Evolutionary conservation across 768 basidiomycete species (phyloP), one percentile per base, ranked within the genome.

Genomic region (Boletus speciosus): DNA sequence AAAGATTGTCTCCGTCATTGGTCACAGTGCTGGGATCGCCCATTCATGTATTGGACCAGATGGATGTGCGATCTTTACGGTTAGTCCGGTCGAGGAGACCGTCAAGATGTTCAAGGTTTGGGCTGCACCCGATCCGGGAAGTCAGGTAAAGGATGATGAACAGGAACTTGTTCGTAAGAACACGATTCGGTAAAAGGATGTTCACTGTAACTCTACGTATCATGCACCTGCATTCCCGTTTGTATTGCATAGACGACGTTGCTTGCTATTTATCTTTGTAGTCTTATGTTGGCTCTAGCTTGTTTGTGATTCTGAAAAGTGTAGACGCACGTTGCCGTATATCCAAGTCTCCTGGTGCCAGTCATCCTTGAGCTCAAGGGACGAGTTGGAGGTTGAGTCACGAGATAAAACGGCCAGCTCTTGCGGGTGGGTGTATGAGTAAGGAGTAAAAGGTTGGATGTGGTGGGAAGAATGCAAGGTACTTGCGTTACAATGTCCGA

Each of bases 71-170:
- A 62, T 86, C 50, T 86, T 86, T 61, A 85, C 85, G 32, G 78
- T 84, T 8, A 85, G 81, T 52, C 81, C 83, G 2, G 70, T 67
- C 27, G 85, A 86, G 58, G 83, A 86, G 66, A 79, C 82, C 44
- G 84, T 87, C 71, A 86, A 85, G 71, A 82, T 85, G 78, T 87
- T 84, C 79, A 81, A 83, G 57, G 82, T 86, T 32, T 87, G 85
- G 85, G 67, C 69, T 47, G 39, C 58, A 2, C 60, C 69, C 0
- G 61, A 43, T 27, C 25, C 25, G 4, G 25, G 29, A 41, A 56
- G n/a, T 16, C 57, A 61, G 43, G 27, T 39, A 34, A 72, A 52
- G 32, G 47, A 57, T 7, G 61, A 58, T 2, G 58, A 56, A 43
- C 49, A 57, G 47, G 68, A 66, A 50, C 51, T 71, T 19, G 40